phyloP scores from a whole-genome alignment of 116 monocot species.

The Zostera marina region DNA sequence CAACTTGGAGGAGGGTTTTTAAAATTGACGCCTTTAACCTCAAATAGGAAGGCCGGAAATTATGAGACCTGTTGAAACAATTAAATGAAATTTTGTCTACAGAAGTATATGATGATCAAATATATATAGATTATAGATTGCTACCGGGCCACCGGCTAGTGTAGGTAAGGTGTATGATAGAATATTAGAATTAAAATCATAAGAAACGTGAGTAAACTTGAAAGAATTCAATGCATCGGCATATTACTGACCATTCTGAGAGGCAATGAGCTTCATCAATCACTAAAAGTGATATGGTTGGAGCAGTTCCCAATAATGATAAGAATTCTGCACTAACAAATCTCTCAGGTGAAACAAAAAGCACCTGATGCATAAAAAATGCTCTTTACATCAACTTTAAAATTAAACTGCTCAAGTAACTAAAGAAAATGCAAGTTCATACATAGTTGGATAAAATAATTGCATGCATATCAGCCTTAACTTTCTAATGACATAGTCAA shows the following conservation, averaged over 20 bases:
- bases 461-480: too few species aligned
- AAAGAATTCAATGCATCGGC: background rate
- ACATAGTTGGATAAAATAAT: background rate
- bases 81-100: background rate
- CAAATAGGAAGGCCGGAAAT: conserved; percentile 89
- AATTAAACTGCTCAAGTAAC: background rate
- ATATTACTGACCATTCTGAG: conserved; percentile 77
- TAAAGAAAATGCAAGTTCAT: background rate
- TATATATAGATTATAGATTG: background rate
- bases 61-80: conserved; percentile 67
- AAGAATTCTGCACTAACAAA: conserved; percentile 63
- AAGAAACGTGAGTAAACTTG: background rate
- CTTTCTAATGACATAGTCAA: too few species aligned
- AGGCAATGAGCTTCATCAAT: conserved; percentile 99
- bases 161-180: too few species aligned
- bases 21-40: conserved; percentile 62
- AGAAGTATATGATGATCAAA: background rate
- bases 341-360: conserved; percentile 95
- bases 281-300: conserved; percentile 55
- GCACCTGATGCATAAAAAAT: conserved; percentile 43
- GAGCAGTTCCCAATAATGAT: conserved; percentile 29
- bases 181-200: too few species aligned
- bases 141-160: too few species aligned
- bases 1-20: conserved; percentile 32
- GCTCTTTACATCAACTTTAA: conserved; percentile 1